Evolutionary conservation across 108 stramenopile species (phyloP), one percentile per base, ranked within the genome.

Genomic region (Skeletonema marinoi): DNA sequence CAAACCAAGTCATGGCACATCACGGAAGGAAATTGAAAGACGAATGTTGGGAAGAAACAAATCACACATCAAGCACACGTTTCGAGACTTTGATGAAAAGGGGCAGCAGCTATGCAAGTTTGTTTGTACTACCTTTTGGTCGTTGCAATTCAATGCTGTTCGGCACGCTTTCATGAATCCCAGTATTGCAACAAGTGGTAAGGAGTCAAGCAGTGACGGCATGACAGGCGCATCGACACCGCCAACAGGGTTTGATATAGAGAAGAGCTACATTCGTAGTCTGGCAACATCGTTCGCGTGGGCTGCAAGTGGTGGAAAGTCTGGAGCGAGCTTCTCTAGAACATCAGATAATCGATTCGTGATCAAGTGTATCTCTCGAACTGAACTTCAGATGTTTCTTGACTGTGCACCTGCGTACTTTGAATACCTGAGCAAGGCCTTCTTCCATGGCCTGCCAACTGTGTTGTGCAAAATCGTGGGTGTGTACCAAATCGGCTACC

Each of bases 311-410:
- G 97, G 97, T 38, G 97, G 97, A 7, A 98, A 98, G 83, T 94
- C 93, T 70, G 97, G 97, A 19, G 96, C 96, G 46, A 85, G 87
- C 31, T 96, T 97, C 66, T 73, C 88, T 8, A 75, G 92, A 33
- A 97, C 96, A 17, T 73, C 83, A 10, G 96, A 97, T 78, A 93
- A 93, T 42, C 83, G 97, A 13, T 96, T 98, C 80, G 96, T 98
- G 51, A 95, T 98, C 60, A 98, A 98, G 83, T 92, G 83, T 71
- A 97, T 98, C 35, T 94, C 91, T 13, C 69, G 96, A 59, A 98
- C 97, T 13, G 98, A 98, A 78, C 91, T 98, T 9, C 96, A 98
- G 74, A 98, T 98, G 98, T 98, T 98, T 80, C 75, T 98, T 29
- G 97, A 98, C 73, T 97, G 94, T 74, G 97, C 98, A 12, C 96